phyloP scores from a whole-genome alignment of 2,329 filamentous ascomycete genomes.

The Rasamsonia emersonii region DNA sequence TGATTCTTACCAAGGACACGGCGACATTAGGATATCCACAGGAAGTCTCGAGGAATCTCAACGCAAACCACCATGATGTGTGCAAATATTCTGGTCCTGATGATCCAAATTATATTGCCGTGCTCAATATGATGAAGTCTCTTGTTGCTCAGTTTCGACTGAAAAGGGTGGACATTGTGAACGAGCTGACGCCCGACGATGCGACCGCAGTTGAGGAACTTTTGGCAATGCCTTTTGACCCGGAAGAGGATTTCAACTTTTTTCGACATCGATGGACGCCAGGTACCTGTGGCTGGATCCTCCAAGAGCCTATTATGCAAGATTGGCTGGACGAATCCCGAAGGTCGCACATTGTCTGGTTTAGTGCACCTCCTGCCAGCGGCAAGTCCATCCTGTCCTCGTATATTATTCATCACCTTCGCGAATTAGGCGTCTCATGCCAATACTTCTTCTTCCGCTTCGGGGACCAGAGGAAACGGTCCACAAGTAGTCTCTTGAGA shows the following conservation, averaged over 20 bases:
- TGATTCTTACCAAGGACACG: constrained; percentile 35
- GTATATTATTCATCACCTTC: constrained; percentile 1
- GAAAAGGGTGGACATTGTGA: constrained; percentile 7
- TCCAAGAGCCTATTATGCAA: background rate
- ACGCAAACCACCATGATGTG: constrained; percentile 36
- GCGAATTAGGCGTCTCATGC: background rate
- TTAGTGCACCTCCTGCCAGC: background rate
- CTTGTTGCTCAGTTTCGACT: constrained; percentile 6
- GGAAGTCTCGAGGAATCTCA: constrained; percentile 30
- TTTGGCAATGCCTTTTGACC: constrained; percentile 11
- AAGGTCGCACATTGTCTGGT: constrained; percentile 1
- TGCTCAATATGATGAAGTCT: constrained; percentile 12
- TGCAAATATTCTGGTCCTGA: constrained; percentile 32
- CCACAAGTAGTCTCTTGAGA: constrained; percentile 4
- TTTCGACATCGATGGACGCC: constrained; percentile 7
- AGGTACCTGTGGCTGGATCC: constrained; percentile 17
- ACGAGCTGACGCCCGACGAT: constrained; percentile 6
- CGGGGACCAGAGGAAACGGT: constrained; percentile 8
- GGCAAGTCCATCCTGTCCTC: constrained; percentile 3
- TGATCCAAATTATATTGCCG: constrained; percentile 31
- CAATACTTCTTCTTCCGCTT: constrained; percentile 5
- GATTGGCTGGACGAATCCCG: constrained; percentile 1
- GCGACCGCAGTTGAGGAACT: constrained; percentile 4
- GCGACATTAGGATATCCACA: constrained; percentile 35
- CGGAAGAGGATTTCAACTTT: constrained; percentile 11